Base-by-base conservation (phyloP, 306 rosid species). In the Pyrus pyrifolia region DNA sequence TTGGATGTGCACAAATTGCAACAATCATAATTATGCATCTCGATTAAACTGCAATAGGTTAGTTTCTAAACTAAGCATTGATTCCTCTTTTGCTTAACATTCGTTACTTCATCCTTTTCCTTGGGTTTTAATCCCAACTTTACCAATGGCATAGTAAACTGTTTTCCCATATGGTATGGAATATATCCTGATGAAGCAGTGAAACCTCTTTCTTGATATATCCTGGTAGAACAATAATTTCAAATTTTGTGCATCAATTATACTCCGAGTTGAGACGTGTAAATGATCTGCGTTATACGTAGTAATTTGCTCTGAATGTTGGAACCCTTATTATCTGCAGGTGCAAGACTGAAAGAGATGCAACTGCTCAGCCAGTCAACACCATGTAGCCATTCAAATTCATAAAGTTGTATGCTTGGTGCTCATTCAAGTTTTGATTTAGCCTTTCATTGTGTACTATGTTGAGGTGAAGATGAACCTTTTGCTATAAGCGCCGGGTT, bases 1-100 rank as follows among this genome's bases (percentile, higher is more conserved):
- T 83, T 95, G 98, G 98, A 92, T 92, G 97, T 92, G 99, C 90
- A 76, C 94, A 76, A 91, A 88, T 82, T 95, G 97, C 89, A 88
- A 87, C 81, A 95, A 92, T 71, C 99, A 95, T 84, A 95, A 95
- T 81, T 95, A 95, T 85, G 97, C 99, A 44, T 95, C 99, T 75
- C 89, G 97, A 67, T 81, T 83, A 45, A 88, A 92, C 65, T 95
- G 97, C 85, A 95, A 90, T 88, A 91, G 97, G 99, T 95, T 53
- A 78, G 79, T 82, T 71, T 61, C 49, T 27, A 25, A 22, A 58
- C 68, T 35, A 58, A 58, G 27, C 18, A 14, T 40, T 11, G 57
- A 15, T 66, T 21, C 70, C 25, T 25, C 57, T 23, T 68, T 23
- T 25, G 13, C 40, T 67, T 12, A 14, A 42, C 68, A 60, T 73